Evolutionary conservation across 192 early-diverging fungal genomes (phyloP).

Genomic region (Jimgerdemannia lactiflua): DNA sequence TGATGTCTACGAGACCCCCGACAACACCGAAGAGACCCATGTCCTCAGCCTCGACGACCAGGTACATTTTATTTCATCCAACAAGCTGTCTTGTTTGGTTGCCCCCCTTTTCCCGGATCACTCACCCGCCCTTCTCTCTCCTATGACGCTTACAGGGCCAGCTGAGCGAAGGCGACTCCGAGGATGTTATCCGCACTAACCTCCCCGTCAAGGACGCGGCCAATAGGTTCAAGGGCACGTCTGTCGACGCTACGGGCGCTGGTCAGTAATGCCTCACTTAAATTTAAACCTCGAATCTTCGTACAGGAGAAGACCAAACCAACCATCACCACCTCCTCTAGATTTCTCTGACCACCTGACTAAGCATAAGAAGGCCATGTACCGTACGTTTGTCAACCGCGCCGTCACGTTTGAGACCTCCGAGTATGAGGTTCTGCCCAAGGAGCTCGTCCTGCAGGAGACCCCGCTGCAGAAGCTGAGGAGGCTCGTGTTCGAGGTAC

Average conservation of each 20-base stretch:
- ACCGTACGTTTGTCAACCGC: constrained; percentile 49
- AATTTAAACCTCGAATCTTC: background rate
- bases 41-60: constrained; percentile 23
- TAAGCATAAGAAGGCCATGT: constrained; percentile 56
- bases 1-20: constrained; percentile 87
- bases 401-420: constrained; percentile 44
- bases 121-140: constrained; percentile 4
- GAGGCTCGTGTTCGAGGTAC: constrained; percentile 78
- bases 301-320: background rate
- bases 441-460: constrained; percentile 50
- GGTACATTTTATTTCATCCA: constrained; percentile 9
- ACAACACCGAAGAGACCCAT: constrained; percentile 24
- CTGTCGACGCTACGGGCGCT: constrained; percentile 45
- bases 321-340: background rate
- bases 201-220: constrained; percentile 54
- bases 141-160: constrained; percentile 9
- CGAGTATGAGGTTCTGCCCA: constrained; percentile 54
- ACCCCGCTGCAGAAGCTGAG: constrained; percentile 72
- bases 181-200: constrained; percentile 52
- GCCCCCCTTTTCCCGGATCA: background rate
- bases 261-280: constrained; percentile 28
- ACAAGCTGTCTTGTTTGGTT: background rate
- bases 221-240: constrained; percentile 52
- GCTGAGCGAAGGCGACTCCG: constrained; percentile 54
- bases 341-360: constrained; percentile 59